phyloP scores from a whole-genome alignment of 495 filamentous ascomycete genomes.

The Xylaria bambusicola region DNA sequence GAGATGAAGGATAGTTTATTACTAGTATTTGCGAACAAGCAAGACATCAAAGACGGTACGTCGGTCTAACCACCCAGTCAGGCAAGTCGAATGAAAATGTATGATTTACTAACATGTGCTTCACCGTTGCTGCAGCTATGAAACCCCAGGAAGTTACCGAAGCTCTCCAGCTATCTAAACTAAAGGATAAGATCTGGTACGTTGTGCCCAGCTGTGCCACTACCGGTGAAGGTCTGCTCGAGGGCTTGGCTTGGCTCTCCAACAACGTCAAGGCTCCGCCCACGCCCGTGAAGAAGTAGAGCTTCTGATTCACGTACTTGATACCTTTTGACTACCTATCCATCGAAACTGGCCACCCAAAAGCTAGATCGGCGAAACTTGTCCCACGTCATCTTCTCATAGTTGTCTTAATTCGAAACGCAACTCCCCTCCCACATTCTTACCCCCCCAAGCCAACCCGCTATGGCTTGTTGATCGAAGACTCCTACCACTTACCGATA shows the following conservation, averaged over 20 bases:
- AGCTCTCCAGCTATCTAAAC: conserved; percentile 75
- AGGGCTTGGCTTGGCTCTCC: conserved; percentile 91
- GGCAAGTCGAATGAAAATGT: too few species aligned
- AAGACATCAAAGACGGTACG: conserved; percentile 85
- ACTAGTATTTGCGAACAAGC: conserved; percentile 97
- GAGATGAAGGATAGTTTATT: conserved; percentile 98
- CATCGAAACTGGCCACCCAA: background rate
- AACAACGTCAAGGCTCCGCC: conserved; percentile 86
- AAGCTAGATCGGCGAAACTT: background rate
- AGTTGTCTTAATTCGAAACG: background rate
- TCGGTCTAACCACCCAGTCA: conserved; percentile 15
- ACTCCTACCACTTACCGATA: background rate
- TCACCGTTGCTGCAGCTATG: conserved; percentile 61
- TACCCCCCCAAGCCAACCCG: background rate
- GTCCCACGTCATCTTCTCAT: background rate
- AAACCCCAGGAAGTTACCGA: conserved; percentile 84
- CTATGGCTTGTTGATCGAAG: background rate
- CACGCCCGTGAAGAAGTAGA: conserved; percentile 52
- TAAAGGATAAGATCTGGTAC: conserved; percentile 94
- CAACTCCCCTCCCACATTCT: background rate
- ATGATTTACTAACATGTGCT: conserved; percentile 11
- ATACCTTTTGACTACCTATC: conserved; percentile 23
- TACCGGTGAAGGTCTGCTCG: conserved; percentile 88
- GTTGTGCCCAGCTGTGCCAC: conserved; percentile 95
- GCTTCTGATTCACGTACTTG: conserved; percentile 16